Evolutionary conservation across 1,284 basidiomycete species (phyloP).

Genomic region (Ceratobasidium sp.): DNA sequence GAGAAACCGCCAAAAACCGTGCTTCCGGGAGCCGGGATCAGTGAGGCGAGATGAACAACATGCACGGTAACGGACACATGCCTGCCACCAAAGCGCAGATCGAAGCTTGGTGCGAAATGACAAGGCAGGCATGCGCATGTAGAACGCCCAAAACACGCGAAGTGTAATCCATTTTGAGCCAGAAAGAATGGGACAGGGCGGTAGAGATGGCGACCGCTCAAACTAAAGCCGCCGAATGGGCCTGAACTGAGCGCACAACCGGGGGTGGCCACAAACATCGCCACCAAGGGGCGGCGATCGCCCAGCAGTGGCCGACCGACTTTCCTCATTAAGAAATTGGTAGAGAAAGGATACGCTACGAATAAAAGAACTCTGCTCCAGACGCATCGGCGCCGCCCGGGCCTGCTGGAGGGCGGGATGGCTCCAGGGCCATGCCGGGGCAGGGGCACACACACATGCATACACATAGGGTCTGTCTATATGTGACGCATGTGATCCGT

Average conservation of each 20-base stretch:
- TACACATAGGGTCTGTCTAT: constrained; percentile 15
- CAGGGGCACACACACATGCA: constrained; percentile 16
- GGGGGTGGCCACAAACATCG: constrained; percentile 27
- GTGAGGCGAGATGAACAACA: constrained; percentile 37
- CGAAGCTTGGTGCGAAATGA: constrained; percentile 38
- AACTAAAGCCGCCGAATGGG: constrained; percentile 21
- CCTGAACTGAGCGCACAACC: constrained; percentile 3
- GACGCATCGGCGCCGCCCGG: constrained; percentile 28
- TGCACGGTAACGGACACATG: constrained; percentile 39
- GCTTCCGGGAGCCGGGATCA: constrained; percentile 37
- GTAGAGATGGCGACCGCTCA: constrained; percentile 32
- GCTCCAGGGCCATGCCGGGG: constrained; percentile 28
- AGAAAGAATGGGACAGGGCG: constrained; percentile 32
- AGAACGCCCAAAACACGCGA: constrained; percentile 28
- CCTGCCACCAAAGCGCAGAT: constrained; percentile 36
- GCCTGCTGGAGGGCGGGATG: constrained; percentile 12
- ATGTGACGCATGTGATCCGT: constrained; percentile 24
- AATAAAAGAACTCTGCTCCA: neutral
- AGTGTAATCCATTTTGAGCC: constrained; percentile 31
- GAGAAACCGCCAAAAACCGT: constrained; percentile 35
- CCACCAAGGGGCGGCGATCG: constrained; percentile 29
- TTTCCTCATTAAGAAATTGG: constrained; percentile 22
- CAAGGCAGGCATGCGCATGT: constrained; percentile 34
- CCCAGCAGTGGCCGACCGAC: neutral
- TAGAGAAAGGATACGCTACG: neutral